Evolutionary conservation across 805 yeast genomes (phyloP).

Genomic region (Wickerhamomyces silvicola): DNA sequence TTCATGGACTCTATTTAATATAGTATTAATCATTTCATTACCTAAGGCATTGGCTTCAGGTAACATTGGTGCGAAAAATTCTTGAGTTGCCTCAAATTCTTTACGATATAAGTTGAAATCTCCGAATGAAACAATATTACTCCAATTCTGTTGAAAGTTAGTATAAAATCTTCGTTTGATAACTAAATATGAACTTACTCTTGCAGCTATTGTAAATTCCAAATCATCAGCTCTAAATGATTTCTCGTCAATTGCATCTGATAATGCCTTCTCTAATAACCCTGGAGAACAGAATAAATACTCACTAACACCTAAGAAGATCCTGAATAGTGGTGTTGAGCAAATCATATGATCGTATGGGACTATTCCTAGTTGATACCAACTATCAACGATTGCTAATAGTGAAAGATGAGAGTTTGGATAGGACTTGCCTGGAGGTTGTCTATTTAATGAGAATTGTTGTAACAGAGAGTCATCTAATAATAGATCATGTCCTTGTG

Average conservation of each 20-base stretch:
- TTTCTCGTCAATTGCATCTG: slow-evolving; percentile 58
- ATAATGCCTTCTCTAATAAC: slow-evolving; percentile 71
- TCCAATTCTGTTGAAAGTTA: slow-evolving; percentile 46
- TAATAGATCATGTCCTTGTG: slow-evolving; percentile 48
- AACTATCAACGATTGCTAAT: slow-evolving; percentile 87
- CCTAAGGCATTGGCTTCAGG: slow-evolving; percentile 86
- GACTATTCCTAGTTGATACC: slow-evolving; percentile 77
- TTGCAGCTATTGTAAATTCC: slow-evolving; percentile 87
- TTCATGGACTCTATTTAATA: slow-evolving; percentile 33
- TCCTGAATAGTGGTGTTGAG: slow-evolving; percentile 88
- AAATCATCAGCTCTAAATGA: slow-evolving; percentile 83
- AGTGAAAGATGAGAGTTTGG: slow-evolving; percentile 90
- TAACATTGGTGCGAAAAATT: slow-evolving; percentile 80
- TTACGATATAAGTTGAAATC: slow-evolving; percentile 64
- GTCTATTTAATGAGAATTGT: slow-evolving; percentile 69
- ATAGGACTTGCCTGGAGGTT: slow-evolving; percentile 53
- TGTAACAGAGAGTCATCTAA: slow-evolving; percentile 76
- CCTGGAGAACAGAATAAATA: slow-evolving; percentile 83
- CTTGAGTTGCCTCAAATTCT: slow-evolving; percentile 73
- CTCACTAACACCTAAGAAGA: slow-evolving; percentile 90
- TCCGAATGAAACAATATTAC: slow-evolving; percentile 69
- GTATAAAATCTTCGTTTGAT: neutral
- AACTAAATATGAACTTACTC: slow-evolving; percentile 26
- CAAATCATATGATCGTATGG: slow-evolving; percentile 98
- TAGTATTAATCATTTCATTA: slow-evolving; percentile 88